Evolutionary conservation across 495 filamentous ascomycete genomes (phyloP).

Genomic region (Lasiosphaeria ovina): DNA sequence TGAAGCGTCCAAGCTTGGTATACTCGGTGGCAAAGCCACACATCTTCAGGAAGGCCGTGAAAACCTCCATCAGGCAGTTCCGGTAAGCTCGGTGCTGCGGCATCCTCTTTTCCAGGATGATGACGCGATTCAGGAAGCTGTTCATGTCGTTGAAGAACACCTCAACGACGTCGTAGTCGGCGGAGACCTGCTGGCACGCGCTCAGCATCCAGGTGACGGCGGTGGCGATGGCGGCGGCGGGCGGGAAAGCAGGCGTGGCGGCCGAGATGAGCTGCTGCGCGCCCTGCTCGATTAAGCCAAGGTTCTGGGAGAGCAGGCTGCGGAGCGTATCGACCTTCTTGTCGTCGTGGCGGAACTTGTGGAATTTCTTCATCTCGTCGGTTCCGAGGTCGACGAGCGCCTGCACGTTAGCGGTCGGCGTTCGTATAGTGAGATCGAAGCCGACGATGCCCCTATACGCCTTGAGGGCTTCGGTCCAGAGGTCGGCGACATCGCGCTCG

Average conservation of each 20-base stretch:
- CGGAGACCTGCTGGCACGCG: not conserved
- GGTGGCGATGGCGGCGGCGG: not conserved
- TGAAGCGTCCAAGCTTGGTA: not conserved
- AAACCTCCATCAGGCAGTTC: slow-evolving; percentile 2
- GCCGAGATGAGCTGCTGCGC: not conserved
- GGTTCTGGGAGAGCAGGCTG: not conserved
- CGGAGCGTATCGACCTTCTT: not conserved
- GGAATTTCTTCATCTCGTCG: not conserved
- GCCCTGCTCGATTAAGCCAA: not conserved
- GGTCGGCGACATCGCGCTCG: not conserved
- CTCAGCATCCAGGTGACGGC: not conserved
- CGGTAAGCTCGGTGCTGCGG: not conserved
- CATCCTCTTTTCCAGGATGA: not conserved
- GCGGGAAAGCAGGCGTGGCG: not conserved
- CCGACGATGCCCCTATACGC: not conserved
- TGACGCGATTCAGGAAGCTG: not conserved
- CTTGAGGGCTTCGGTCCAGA: not conserved
- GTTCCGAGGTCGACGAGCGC: not conserved
- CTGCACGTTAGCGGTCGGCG: not conserved
- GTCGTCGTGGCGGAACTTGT: not conserved
- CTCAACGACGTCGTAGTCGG: not conserved
- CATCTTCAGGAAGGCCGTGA: not conserved
- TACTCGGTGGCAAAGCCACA: not conserved
- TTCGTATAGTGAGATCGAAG: not conserved
- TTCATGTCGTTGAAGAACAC: not conserved